Conservation (phyloP, 768 basidiomycete genomes). For the Rhodotorula graminis region DNA sequence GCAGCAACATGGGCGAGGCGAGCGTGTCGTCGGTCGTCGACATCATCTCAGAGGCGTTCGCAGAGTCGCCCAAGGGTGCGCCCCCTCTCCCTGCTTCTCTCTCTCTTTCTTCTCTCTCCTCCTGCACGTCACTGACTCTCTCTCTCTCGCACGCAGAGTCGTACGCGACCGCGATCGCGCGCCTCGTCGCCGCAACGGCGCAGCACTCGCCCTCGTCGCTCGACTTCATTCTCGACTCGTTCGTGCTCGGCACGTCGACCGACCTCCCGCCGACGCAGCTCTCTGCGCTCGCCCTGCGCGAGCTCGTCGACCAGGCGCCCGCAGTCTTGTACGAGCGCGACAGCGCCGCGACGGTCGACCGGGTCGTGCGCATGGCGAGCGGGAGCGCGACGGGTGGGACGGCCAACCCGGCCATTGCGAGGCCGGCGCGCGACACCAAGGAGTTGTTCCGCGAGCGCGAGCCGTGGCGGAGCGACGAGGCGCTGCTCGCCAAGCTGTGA, state of each 20-base stretch:
- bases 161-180: constrained; percentile 28
- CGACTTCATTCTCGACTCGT: constrained; percentile 21
- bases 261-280: constrained; percentile 63
- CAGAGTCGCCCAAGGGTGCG: constrained; percentile 51
- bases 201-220: constrained; percentile 2
- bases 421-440: constrained; percentile 76
- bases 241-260: constrained; percentile 49
- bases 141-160: constrained; percentile 51
- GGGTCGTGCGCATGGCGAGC: constrained; percentile 65
- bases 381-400: constrained; percentile 35
- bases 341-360: constrained; percentile 60
- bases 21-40: constrained; percentile 68
- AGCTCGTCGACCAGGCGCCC: constrained; percentile 48
- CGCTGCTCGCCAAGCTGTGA: constrained; percentile 44
- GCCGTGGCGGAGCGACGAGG: constrained; percentile 47
- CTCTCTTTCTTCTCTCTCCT: not conserved
- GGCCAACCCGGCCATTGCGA: constrained; percentile 57
- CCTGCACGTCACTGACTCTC: too few species aligned
- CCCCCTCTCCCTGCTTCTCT: not conserved
- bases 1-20: constrained; percentile 71
- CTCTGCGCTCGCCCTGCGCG: constrained; percentile 43
- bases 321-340: constrained; percentile 64
- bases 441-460: constrained; percentile 56
- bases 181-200: constrained; percentile 30
- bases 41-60: constrained; percentile 72